Percentiles rank a stretch among this genome's conserved stretches.
Conservation (phyloP, 345 rosid species). For the Eutrema japonicum region DNA sequence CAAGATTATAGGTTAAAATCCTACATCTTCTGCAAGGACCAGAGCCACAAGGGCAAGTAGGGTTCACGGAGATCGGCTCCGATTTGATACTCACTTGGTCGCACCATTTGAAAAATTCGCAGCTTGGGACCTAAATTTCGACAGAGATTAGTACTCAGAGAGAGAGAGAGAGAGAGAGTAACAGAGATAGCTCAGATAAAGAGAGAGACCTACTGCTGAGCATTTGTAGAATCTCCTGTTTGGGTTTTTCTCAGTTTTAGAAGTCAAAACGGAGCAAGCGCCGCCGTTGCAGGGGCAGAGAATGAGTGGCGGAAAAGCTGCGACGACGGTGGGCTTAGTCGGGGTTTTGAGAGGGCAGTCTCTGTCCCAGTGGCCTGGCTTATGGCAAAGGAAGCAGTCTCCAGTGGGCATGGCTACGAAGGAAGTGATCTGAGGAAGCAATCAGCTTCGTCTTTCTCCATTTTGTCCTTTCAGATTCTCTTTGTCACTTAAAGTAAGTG, state of each 20-base stretch:
- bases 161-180: neutral
- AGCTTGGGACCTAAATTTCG: conserved; percentile 18
- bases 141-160: neutral
- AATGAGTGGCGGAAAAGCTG: conserved; percentile 6
- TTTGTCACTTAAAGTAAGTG: too few relatives aligned
- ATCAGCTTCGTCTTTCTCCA: neutral
- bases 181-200: neutral
- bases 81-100: conserved; percentile 20
- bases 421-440: neutral
- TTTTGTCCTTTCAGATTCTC: too few relatives aligned
- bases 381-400: conserved; percentile 15
- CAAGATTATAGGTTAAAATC: too few relatives aligned
- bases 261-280: conserved; percentile 1
- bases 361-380: conserved; percentile 31
- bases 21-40: conserved; percentile 6
- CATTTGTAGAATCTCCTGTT: conserved; percentile 26
- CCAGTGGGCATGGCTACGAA: conserved; percentile 8
- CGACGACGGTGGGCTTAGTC: neutral
- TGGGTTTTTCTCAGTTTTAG: conserved; percentile 20
- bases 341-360: conserved; percentile 19
- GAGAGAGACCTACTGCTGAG: conserved; percentile 11
- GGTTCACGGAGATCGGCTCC: neutral
- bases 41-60: conserved; percentile 22
- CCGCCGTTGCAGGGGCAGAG: conserved; percentile 19
- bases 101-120: conserved; percentile 29